Base-by-base conservation (phyloP, 2,329 filamentous ascomycete species). In the Ascocoryne sarcoides region DNA sequence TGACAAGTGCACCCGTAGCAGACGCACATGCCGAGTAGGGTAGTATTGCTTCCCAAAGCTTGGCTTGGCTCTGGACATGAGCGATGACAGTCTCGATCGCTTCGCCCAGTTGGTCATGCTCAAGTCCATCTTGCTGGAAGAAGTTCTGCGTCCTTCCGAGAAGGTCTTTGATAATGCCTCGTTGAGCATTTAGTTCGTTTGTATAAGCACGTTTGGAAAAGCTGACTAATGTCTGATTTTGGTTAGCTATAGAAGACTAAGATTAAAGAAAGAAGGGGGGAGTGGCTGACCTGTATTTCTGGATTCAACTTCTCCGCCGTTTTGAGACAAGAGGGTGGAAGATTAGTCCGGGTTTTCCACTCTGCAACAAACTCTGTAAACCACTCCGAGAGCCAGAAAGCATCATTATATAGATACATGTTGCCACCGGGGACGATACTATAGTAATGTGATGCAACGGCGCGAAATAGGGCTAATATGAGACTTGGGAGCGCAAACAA, bases 391-490 rank as follows among this genome's bases (percentile, higher is more conserved):
- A 84, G 62, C 55, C 81, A 81, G 49, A 70, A 71, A 28, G 76
- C 70, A 53, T 84, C 79, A 45, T 83, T 84, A 53, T 83, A 83
- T 4, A 82, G 64, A 79, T 62, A 80, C 78, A 84, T 82, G 50
- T 76, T 82, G 17, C 79, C 78, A 17, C 72, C 73, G 10, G 65
- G 63, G 29, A 77, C 69, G 10, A 75, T 66, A 0, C 75, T 68
- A 57, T 92, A 92, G 54, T 84, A 84, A 42, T 82, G 75, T 0
- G 82, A 77, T 4, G 84, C 82, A 2, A 87, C 76, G 3, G 84
- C 84, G 36, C 85, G 71, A 60, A 88, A 92, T 63, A 89, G 76
- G n/a, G 84, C 83, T 32, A 92, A 65, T 1, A 80, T 71, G 14
- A 87, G 72, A 1, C 79, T 82, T 1, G 85, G 84, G 3, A 92